Percentiles rank a stretch among this genome's conserved stretches.
phyloP scores from a whole-genome alignment of 352 stramenopile species.

The Globisporangium carolinianum region DNA sequence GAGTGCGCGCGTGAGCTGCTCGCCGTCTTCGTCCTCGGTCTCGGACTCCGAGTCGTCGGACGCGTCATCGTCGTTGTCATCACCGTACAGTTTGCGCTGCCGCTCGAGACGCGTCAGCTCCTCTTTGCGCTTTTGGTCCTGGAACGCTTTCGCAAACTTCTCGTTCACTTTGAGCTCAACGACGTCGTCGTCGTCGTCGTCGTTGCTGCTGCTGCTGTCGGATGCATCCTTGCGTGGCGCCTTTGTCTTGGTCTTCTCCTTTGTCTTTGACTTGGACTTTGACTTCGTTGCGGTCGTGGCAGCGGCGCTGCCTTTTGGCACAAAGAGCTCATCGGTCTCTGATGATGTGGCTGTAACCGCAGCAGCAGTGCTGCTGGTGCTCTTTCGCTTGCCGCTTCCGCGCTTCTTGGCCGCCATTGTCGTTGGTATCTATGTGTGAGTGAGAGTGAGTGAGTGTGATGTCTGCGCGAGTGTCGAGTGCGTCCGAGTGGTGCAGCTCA shows the following conservation, averaged over 20 bases:
- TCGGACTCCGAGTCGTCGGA: slow-evolving; percentile 70
- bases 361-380: not conserved
- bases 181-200: slow-evolving; percentile 13
- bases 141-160: slow-evolving; percentile 67
- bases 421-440: not conserved
- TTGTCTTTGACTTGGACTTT: not conserved
- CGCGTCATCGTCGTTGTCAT: slow-evolving; percentile 32
- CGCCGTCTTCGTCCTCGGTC: slow-evolving; percentile 80
- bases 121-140: slow-evolving; percentile 76
- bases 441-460: not conserved
- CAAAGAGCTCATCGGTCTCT: slow-evolving; percentile 25
- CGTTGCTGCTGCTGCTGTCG: not conserved
- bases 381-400: slow-evolving; percentile 10
- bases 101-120: slow-evolving; percentile 56
- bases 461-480: not conserved
- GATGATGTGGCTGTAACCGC: not conserved
- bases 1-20: slow-evolving; percentile 64
- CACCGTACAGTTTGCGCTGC: slow-evolving; percentile 24
- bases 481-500: not conserved
- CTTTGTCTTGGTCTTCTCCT: not conserved
- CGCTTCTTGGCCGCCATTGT: slow-evolving; percentile 9
- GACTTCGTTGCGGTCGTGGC: slow-evolving; percentile 6
- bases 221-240: not conserved
- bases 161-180: slow-evolving; percentile 70
- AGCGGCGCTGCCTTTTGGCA: slow-evolving; percentile 18